These are phyloP conservation scores for Yarrowia yakushimensis DNA, from an alignment of 805 yeast species.

Conservation along the genomic window DNA sequence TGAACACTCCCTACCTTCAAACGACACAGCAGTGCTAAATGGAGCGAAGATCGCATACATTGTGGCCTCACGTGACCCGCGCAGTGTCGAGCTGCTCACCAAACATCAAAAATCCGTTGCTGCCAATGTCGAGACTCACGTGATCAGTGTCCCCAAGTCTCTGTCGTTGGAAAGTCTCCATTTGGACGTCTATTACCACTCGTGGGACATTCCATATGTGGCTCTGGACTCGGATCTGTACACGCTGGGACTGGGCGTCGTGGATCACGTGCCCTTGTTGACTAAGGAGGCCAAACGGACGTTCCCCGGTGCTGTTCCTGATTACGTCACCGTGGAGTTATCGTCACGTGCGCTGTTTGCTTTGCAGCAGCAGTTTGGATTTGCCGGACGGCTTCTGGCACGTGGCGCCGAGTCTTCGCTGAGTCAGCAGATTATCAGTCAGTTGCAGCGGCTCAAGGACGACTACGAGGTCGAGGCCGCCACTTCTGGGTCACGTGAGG, in stretches of 20 bases:
- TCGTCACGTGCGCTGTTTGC: background rate
- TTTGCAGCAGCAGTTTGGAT: background rate
- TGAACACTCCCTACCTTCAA: conserved; percentile 14
- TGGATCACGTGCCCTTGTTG: background rate
- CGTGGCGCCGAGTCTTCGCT: background rate
- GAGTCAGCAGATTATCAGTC: background rate
- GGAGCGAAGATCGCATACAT: background rate
- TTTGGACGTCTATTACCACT: background rate
- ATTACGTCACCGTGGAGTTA: background rate
- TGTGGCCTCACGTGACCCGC: background rate
- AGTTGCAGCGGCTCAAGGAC: background rate
- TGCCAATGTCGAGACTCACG: conserved; percentile 6
- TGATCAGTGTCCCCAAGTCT: background rate
- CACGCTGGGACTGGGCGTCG: background rate
- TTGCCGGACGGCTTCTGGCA: background rate
- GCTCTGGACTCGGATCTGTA: background rate
- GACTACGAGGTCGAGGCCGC: background rate
- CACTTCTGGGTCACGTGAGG: background rate
- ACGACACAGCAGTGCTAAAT: background rate
- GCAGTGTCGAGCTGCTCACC: background rate
- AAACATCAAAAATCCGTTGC: background rate
- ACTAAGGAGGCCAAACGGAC: background rate
- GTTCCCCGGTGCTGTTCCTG: background rate
- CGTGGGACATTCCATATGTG: conserved; percentile 9
- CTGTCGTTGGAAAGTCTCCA: background rate